Conservation (phyloP, 208 protist genomes). For the Acanthamoeba culbertsoni region DNA sequence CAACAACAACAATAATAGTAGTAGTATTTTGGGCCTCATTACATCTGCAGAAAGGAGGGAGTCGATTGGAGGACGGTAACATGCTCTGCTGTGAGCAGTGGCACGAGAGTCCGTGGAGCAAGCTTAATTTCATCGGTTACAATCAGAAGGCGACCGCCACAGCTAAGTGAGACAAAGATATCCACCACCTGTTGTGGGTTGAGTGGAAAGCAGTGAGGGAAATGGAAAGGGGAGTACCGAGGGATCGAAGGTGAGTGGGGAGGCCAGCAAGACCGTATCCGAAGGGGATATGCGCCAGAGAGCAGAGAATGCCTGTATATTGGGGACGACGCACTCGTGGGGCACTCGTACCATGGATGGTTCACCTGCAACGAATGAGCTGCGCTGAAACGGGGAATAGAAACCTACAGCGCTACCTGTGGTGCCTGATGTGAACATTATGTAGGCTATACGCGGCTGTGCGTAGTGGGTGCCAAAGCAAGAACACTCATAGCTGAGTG, state of each 20-base stretch:
- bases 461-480: background rate
- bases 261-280: background rate
- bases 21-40: no score
- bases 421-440: background rate
- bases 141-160: background rate
- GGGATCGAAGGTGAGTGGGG: background rate
- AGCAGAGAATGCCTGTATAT: background rate
- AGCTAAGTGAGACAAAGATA: background rate
- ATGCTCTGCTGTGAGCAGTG: background rate
- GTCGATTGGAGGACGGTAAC: background rate
- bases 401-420: background rate
- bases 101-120: background rate
- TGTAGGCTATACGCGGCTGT: background rate
- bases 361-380: background rate
- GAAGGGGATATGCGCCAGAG: background rate
- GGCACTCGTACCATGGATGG: background rate
- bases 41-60: background rate
- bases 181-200: background rate
- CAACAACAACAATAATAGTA: no score
- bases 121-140: background rate
- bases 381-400: background rate
- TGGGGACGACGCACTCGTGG: background rate
- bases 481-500: background rate
- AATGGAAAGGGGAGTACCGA: background rate
- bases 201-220: background rate